Conservation (phyloP, 1,284 basidiomycete species). For the Cryptococcus hybrid region DNA sequence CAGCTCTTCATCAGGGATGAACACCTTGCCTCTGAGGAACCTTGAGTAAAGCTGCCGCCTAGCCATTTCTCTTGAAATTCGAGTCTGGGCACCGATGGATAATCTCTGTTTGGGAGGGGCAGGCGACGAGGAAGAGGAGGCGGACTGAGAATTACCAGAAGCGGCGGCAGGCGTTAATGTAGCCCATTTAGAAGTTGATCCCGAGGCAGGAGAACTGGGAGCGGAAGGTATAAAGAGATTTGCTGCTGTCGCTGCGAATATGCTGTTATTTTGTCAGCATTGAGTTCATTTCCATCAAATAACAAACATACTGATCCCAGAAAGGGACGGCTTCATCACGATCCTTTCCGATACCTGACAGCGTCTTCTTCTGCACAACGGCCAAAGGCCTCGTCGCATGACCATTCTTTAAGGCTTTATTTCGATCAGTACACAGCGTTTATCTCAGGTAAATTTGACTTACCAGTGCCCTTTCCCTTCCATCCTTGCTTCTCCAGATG, state of each 20-base stretch:
- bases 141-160: constrained; percentile 4
- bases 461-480: constrained; percentile 70
- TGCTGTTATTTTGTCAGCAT: constrained; percentile 51
- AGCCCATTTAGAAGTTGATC: constrained; percentile 21
- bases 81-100: constrained; percentile 59
- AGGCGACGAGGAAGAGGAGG: constrained; percentile 14
- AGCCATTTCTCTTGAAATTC: constrained; percentile 74
- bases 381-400: constrained; percentile 62
- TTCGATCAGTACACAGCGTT: constrained; percentile 51
- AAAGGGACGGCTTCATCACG: constrained; percentile 90
- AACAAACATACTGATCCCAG: constrained; percentile 81
- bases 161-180: constrained; percentile 5
- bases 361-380: constrained; percentile 77
- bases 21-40: constrained; percentile 75
- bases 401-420: constrained; percentile 47
- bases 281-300: background rate
- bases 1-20: constrained; percentile 38
- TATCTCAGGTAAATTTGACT: constrained; percentile 8
- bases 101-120: constrained; percentile 28
- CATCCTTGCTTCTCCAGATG: constrained; percentile 83
- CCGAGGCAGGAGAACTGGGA: constrained; percentile 6
- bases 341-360: constrained; percentile 82
- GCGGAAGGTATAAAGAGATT: constrained; percentile 57
- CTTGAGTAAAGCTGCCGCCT: constrained; percentile 68
- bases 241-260: constrained; percentile 73